These are phyloP conservation scores for Suhomyces choctaworum DNA, from an alignment of 1,139 yeast species.

Conservation along the genomic window DNA sequence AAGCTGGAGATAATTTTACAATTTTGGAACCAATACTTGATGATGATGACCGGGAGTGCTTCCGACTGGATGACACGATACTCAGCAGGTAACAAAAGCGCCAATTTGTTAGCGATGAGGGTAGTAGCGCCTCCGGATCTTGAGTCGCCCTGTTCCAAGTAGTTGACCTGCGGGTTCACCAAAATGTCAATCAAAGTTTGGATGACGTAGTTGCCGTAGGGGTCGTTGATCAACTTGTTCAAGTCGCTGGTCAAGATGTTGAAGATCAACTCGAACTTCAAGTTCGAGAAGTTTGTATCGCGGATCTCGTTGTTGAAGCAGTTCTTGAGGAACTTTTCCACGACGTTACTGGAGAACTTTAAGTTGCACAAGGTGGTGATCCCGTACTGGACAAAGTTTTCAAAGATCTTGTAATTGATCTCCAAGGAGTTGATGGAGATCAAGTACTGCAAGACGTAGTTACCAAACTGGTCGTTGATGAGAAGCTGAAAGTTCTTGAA, in stretches of 20 bases:
- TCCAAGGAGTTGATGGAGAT: slow-evolving; percentile 43
- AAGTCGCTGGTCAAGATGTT: slow-evolving; percentile 38
- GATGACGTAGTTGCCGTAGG: slow-evolving; percentile 30
- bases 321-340: slow-evolving; percentile 47
- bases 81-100: slow-evolving; percentile 26
- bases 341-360: slow-evolving; percentile 49
- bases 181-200: slow-evolving; percentile 42
- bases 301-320: slow-evolving; percentile 39
- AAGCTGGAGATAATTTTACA: slow-evolving; percentile 46
- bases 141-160: slow-evolving; percentile 6
- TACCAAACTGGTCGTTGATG: slow-evolving; percentile 51
- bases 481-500: slow-evolving; percentile 33
- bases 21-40: slow-evolving; percentile 44
- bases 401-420: slow-evolving; percentile 36
- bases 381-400: slow-evolving; percentile 38
- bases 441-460: slow-evolving; percentile 48
- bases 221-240: slow-evolving; percentile 46
- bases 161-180: slow-evolving; percentile 32
- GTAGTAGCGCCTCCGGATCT: slow-evolving; percentile 2
- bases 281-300: slow-evolving; percentile 22
- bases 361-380: slow-evolving; percentile 40
- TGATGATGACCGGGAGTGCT: slow-evolving; percentile 33
- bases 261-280: slow-evolving; percentile 42
- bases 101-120: slow-evolving; percentile 20
- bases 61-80: slow-evolving; percentile 11